phyloP scores from a whole-genome alignment of 768 basidiomycete species.

The Crassisporium funariophilum region DNA sequence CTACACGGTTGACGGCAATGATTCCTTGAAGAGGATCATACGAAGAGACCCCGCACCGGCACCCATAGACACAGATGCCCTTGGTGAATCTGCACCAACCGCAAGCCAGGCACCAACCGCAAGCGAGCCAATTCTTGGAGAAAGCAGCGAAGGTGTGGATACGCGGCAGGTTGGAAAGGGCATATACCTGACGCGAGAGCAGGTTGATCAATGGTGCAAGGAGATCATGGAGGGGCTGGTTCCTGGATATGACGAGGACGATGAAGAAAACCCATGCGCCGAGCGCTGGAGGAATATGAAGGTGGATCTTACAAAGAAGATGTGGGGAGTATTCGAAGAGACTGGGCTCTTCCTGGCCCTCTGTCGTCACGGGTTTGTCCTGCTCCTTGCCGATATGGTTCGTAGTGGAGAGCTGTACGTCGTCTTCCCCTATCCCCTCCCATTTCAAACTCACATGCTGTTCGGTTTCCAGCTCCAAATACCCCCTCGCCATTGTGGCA shows the following conservation, averaged over 20 bases:
- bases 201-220: background rate
- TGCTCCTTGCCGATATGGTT: constrained; percentile 30
- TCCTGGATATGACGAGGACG: background rate
- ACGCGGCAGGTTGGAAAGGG: background rate
- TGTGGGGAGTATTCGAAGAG: constrained; percentile 35
- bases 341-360: constrained; percentile 31
- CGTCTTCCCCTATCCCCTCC: background rate
- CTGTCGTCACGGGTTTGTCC: constrained; percentile 30
- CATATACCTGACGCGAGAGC: background rate
- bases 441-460: background rate
- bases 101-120: background rate
- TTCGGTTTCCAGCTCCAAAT: constrained; percentile 25
- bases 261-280: constrained; percentile 19
- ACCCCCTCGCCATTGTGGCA: constrained; percentile 25
- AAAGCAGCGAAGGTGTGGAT: background rate
- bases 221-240: background rate
- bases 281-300: constrained; percentile 26
- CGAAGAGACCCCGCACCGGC: too few species aligned
- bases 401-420: constrained; percentile 30
- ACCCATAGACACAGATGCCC: too few species aligned
- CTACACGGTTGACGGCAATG: constrained; percentile 29
- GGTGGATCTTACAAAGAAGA: constrained; percentile 13
- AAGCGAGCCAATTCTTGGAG: background rate
- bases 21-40: too few species aligned
- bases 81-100: too few species aligned